Conservation (phyloP, 1,284 basidiomycete genomes). For the Xerocomus minutiporus region DNA sequence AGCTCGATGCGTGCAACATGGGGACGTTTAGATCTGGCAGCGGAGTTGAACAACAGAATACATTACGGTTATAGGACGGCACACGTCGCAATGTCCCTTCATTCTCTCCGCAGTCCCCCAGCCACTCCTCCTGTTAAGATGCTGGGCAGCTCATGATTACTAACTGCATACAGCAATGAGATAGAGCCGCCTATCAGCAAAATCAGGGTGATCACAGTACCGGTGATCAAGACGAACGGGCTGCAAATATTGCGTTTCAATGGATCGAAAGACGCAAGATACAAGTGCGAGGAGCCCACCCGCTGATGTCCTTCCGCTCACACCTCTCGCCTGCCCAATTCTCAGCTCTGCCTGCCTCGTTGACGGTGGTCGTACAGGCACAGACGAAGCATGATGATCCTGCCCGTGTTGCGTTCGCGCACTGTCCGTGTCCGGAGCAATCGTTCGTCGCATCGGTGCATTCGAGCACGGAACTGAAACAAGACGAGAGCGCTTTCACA, state of each 20-base stretch:
- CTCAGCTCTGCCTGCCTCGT: slow-evolving; percentile 49
- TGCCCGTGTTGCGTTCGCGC: slow-evolving; percentile 53
- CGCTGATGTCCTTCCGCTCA: slow-evolving; percentile 73
- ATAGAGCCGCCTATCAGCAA: slow-evolving; percentile 65
- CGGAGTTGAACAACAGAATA: slow-evolving; percentile 2
- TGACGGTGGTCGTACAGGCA: slow-evolving; percentile 53
- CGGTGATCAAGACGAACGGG: slow-evolving; percentile 67
- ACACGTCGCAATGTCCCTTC: background rate
- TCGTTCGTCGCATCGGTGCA: slow-evolving; percentile 59
- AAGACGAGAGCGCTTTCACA: slow-evolving; percentile 59
- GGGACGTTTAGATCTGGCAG: background rate
- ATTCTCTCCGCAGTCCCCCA: slow-evolving; percentile 47
- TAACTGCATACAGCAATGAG: slow-evolving; percentile 59
- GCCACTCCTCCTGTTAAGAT: slow-evolving; percentile 61
- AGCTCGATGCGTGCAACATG: background rate
- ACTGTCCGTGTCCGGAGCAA: slow-evolving; percentile 70
- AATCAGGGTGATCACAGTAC: slow-evolving; percentile 60
- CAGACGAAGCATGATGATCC: slow-evolving; percentile 73
- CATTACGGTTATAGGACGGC: background rate
- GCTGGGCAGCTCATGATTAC: slow-evolving; percentile 60
- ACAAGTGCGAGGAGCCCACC: slow-evolving; percentile 42
- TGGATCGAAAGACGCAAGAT: background rate
- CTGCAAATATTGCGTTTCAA: slow-evolving; percentile 33
- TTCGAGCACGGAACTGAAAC: slow-evolving; percentile 49
- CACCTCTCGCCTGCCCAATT: slow-evolving; percentile 71